A percentile compares a stretch with the other conserved stretches of the same genome.
These are phyloP conservation scores for Chaetothyriales sp. DNA, from an alignment of 2,329 filamentous ascomycete species.

Conservation along the genomic window DNA sequence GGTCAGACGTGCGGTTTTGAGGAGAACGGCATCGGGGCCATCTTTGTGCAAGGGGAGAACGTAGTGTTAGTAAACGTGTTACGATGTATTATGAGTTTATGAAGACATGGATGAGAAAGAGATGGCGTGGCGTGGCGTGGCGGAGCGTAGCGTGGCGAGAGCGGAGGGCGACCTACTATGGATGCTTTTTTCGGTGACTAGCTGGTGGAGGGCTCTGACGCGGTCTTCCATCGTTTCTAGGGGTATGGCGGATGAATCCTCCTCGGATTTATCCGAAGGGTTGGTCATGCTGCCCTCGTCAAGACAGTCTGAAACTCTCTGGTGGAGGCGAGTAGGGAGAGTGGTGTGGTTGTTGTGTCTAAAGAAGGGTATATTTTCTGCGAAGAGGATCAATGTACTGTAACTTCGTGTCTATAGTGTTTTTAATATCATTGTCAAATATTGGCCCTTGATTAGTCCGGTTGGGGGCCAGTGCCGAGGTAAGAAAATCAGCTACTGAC, in stretches of 20 bases:
- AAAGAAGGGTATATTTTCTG: too few relatives aligned
- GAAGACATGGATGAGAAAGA: neutral
- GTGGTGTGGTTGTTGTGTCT: too few relatives aligned
- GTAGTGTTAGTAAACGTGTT: neutral
- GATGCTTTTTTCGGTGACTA: neutral
- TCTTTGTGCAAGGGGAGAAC: neutral
- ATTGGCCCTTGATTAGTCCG: too few relatives aligned
- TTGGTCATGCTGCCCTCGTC: neutral
- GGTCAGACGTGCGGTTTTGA: neutral
- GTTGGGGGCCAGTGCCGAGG: too few relatives aligned
- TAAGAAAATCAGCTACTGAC: too few relatives aligned
- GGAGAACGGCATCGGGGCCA: constrained; percentile 11
- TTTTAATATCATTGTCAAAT: too few relatives aligned
- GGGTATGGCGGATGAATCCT: neutral
- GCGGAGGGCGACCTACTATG: neutral
- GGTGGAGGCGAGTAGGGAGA: neutral
- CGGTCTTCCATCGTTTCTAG: neutral
- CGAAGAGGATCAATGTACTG: too few relatives aligned
- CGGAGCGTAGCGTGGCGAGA: too few relatives aligned
- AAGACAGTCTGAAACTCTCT: neutral
- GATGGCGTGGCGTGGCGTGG: too few relatives aligned
- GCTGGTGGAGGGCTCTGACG: neutral
- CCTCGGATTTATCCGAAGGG: neutral
- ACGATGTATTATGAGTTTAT: neutral
- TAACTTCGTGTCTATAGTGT: too few relatives aligned